phyloP scores from a whole-genome alignment of 306 rosid species.

The Dryas drummondii region DNA sequence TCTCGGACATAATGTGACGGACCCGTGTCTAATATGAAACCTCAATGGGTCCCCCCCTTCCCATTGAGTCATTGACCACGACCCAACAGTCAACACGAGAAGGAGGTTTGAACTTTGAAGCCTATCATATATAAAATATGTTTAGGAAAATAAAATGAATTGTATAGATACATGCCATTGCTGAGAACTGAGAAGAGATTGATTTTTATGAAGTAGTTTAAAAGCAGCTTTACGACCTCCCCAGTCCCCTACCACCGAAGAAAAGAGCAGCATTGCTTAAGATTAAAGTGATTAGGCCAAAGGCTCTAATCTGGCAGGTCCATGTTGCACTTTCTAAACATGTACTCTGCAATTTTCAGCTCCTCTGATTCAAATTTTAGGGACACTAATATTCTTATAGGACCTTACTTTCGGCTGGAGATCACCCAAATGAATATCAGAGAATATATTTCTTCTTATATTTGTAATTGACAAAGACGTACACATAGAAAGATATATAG shows the following conservation, averaged over 20 bases:
- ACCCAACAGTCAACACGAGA: too few species aligned
- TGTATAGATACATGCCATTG: too few species aligned
- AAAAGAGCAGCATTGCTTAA: not conserved
- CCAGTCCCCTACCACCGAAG: not conserved
- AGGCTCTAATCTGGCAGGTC: not conserved
- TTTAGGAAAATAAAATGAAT: too few species aligned
- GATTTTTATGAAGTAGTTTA: not conserved
- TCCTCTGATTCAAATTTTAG: not conserved
- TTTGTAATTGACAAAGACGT: conserved; percentile 22
- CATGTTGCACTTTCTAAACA: conserved; percentile 17
- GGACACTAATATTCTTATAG: conserved; percentile 11
- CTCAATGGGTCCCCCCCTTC: too few species aligned
- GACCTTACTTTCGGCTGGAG: conserved; percentile 32
- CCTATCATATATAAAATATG: too few species aligned
- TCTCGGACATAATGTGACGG: too few species aligned
- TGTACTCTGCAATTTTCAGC: not conserved
- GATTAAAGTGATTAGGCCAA: conserved; percentile 11
- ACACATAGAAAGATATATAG: not conserved
- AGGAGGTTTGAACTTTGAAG: too few species aligned
- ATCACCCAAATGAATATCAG: conserved; percentile 17
- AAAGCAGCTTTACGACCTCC: not conserved
- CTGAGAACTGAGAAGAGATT: too few species aligned
- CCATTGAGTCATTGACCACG: too few species aligned
- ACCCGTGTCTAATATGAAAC: too few species aligned
- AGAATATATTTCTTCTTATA: not conserved